Percentiles rank a stretch among this genome's conserved stretches.
Evolutionary conservation across 2,329 filamentous ascomycete genomes (phyloP).

Genomic region (Colletotrichum shisoi): DNA sequence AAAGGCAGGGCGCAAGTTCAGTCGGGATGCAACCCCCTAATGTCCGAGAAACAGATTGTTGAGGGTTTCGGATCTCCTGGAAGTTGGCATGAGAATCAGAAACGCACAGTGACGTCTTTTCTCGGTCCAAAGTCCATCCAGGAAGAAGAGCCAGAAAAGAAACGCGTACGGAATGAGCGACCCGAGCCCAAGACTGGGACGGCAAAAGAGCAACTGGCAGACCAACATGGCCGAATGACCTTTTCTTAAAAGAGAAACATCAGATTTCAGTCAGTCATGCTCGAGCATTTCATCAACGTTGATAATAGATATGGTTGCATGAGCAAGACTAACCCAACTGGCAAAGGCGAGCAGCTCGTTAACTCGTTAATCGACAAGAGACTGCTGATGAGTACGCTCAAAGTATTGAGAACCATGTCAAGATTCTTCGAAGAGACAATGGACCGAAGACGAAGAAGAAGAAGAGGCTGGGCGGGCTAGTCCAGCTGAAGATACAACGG

Average conservation of each 20-base stretch:
- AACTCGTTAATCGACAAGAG: not conserved
- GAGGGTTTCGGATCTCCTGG: not conserved
- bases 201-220: not conserved
- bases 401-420: slow-evolving; percentile 6
- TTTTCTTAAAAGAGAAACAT: not conserved
- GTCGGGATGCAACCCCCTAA: not conserved
- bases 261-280: not conserved
- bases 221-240: too few relatives aligned
- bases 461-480: not conserved
- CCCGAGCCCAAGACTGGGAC: not conserved
- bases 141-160: slow-evolving; percentile 8
- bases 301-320: not conserved
- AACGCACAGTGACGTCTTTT: slow-evolving; percentile 4
- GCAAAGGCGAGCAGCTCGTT: not conserved
- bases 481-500: not conserved
- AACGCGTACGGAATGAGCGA: slow-evolving; percentile 3
- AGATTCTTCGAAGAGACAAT: slow-evolving; percentile 3
- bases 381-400: not conserved
- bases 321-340: not conserved
- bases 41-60: slow-evolving; percentile 11
- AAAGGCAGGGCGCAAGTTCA: slow-evolving; percentile 4
- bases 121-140: slow-evolving; percentile 9
- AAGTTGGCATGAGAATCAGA: not conserved
- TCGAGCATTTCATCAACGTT: slow-evolving; percentile 9
- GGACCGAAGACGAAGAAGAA: slow-evolving; percentile 8